Conservation (phyloP, 495 filamentous ascomycete species). For the Penicillium parvum region DNA sequence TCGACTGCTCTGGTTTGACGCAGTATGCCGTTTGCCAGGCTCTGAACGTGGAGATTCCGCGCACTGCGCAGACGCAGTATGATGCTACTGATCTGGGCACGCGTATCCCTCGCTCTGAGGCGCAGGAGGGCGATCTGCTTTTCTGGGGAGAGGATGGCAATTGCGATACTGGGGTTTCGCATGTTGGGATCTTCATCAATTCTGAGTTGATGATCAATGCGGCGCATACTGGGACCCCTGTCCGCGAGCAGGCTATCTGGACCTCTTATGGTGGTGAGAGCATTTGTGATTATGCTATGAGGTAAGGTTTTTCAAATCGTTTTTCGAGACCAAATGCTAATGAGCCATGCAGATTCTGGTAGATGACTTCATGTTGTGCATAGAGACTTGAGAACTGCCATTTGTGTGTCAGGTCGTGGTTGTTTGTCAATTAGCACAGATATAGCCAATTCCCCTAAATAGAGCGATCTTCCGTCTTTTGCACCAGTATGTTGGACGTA, state of each 20-base stretch:
- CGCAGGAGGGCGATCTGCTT: slow-evolving; percentile 15
- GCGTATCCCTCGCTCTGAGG: slow-evolving; percentile 9
- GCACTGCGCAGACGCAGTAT: slow-evolving; percentile 15
- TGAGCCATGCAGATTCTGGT: slow-evolving; percentile 3
- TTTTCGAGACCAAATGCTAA: not conserved
- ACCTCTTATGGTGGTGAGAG: slow-evolving; percentile 19
- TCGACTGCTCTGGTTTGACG: slow-evolving; percentile 18
- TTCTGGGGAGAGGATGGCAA: slow-evolving; percentile 17
- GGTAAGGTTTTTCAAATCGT: slow-evolving; percentile 6
- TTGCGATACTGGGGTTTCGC: slow-evolving; percentile 10
- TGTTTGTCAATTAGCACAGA: no score
- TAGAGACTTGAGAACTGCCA: no score
- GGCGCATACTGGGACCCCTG: slow-evolving; percentile 15
- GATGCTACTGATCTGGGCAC: slow-evolving; percentile 11
- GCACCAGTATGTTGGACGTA: no score
- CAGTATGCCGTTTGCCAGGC: slow-evolving; percentile 17
- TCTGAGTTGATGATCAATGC: slow-evolving; percentile 18
- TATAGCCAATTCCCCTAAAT: no score
- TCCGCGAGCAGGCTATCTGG: slow-evolving; percentile 18
- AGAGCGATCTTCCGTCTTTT: no score
- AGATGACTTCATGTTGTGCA: no score
- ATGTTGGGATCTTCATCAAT: slow-evolving; percentile 16
- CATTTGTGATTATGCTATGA: slow-evolving; percentile 16
- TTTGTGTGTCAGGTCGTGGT: no score
- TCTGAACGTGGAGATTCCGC: slow-evolving; percentile 14